Conservation (phyloP, 1,284 basidiomycete species). For the Pseudozyma thailandica region DNA sequence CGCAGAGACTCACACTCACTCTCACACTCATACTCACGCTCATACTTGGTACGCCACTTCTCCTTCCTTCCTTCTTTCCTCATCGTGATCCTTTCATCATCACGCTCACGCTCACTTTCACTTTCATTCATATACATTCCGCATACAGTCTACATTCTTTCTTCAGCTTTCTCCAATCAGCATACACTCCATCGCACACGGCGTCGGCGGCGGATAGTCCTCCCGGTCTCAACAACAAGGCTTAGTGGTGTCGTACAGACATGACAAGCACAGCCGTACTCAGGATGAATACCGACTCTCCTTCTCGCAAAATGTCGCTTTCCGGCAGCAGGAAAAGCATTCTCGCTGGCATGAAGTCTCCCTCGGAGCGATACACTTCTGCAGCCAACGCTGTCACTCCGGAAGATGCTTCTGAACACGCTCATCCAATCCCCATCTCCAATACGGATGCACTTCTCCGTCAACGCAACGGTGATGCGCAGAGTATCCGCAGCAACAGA, state of each 20-base stretch:
- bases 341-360: conserved; percentile 39
- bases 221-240: not conserved
- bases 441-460: conserved; percentile 50
- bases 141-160: too few relatives aligned
- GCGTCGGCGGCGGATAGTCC: not conserved
- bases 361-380: not conserved
- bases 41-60: too few relatives aligned
- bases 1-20: too few relatives aligned
- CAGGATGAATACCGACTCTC: conserved; percentile 29
- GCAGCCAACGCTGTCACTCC: not conserved
- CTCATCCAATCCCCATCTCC: conserved; percentile 38
- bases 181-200: too few relatives aligned
- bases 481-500: conserved; percentile 16
- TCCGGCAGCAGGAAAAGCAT: conserved; percentile 42
- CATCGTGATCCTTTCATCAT: not conserved
- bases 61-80: not conserved
- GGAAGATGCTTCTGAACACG: conserved; percentile 19
- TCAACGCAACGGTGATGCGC: conserved; percentile 10
- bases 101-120: not conserved
- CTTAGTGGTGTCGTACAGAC: not conserved
- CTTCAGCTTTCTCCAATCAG: too few relatives aligned
- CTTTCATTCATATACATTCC: too few relatives aligned
- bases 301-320: conserved; percentile 10
- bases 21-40: too few relatives aligned
- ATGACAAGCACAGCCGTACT: conserved; percentile 48